Evolutionary conservation across 225 moss, liverwort and hornwort genomes (phyloP).

Genomic region (Polytrichum commune): DNA sequence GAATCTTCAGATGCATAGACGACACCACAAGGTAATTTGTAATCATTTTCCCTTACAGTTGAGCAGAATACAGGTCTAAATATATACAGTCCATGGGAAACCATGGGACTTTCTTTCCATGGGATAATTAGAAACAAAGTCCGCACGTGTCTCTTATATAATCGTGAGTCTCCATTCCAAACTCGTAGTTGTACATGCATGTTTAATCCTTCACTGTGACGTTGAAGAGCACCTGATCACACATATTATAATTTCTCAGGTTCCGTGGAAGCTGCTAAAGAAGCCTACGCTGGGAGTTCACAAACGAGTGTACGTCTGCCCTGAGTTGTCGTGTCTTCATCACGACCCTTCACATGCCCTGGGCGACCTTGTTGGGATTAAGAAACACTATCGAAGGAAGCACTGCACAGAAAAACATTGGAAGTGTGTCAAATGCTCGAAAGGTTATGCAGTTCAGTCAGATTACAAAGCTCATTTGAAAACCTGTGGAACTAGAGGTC

Average conservation of each 20-base stretch:
- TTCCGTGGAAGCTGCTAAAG: conserved; percentile 84
- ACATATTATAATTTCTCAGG: conserved; percentile 22
- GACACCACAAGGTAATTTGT: conserved; percentile 61
- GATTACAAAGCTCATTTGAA: conserved; percentile 84
- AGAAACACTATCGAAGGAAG: conserved; percentile 77
- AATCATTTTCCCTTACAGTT: too few species aligned
- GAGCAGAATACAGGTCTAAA: too few species aligned
- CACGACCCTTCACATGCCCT: conserved; percentile 75
- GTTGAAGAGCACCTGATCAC: too few species aligned
- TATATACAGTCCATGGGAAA: too few species aligned
- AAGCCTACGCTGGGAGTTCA: conserved; percentile 48
- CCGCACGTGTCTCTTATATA: too few species aligned
- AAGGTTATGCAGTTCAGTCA: conserved; percentile 79
- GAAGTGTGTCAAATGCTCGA: conserved; percentile 77
- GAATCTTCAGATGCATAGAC: conserved; percentile 84
- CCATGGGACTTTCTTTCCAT: too few species aligned
- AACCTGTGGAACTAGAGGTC: conserved; percentile 79
- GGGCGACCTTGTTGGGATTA: conserved; percentile 76
- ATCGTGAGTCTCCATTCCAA: too few species aligned
- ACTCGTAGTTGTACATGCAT: too few species aligned
- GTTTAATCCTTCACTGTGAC: too few species aligned
- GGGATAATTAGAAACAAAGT: too few species aligned
- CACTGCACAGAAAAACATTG: conserved; percentile 82
- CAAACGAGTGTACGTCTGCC: conserved; percentile 79
- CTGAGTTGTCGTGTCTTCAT: conserved; percentile 75